These are phyloP conservation scores for Mediolabrus comicus DNA, from an alignment of 108 stramenopile species.

Conservation along the genomic window DNA sequence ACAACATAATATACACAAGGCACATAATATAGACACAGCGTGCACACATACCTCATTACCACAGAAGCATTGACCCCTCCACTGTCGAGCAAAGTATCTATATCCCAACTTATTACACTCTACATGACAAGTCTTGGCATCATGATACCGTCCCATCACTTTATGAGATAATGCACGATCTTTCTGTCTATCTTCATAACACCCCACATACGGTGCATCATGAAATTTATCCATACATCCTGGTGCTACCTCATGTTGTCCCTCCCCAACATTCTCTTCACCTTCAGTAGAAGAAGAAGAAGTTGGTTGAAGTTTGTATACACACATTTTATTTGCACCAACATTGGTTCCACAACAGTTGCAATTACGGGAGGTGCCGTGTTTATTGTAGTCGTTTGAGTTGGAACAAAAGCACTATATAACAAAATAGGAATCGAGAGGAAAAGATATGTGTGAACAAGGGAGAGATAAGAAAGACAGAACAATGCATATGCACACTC, in stretches of 20 bases:
- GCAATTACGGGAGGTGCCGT: slow-evolving; percentile 9
- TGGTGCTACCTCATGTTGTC: neutral
- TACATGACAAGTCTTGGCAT: slow-evolving; percentile 3
- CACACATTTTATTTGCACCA: slow-evolving; percentile 17
- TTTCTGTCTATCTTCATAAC: neutral
- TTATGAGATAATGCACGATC: neutral
- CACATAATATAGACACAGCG: neutral
- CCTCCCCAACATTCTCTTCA: too few species aligned
- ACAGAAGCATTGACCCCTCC: slow-evolving; percentile 30
- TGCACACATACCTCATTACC: neutral
- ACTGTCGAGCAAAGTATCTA: slow-evolving; percentile 11
- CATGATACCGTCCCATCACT: neutral
- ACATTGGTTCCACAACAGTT: slow-evolving; percentile 29
- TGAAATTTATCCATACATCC: neutral
- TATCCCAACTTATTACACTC: slow-evolving; percentile 13
- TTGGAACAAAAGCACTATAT: slow-evolving; percentile 11
- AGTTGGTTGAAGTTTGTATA: neutral
- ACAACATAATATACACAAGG: neutral
- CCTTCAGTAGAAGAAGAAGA: too few species aligned
- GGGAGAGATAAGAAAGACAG: too few species aligned
- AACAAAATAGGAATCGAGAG: too few species aligned
- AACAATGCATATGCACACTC: neutral
- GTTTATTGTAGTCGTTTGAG: neutral
- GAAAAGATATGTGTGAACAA: too few species aligned
- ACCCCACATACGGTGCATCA: slow-evolving; percentile 2